phyloP scores from a whole-genome alignment of 2,329 filamentous ascomycete genomes.

The Aspergillus ochraceoroseus region DNA sequence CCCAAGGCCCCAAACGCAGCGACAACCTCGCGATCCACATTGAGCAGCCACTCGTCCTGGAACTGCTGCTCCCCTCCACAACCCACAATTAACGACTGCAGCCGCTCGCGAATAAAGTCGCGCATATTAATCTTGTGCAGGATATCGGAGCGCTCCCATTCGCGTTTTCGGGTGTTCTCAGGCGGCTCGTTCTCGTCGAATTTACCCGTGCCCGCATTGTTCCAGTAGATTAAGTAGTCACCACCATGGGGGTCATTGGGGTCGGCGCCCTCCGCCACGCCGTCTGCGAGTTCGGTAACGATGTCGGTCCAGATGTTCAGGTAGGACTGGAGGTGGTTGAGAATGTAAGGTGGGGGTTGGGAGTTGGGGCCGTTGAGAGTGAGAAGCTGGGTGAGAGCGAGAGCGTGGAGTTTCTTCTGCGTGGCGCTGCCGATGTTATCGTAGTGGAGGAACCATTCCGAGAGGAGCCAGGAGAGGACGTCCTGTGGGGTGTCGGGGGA shows the following conservation, averaged over 20 bases:
- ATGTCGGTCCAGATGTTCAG: slow-evolving; percentile 47
- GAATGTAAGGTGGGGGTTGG: slow-evolving; percentile 39
- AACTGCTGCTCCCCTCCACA: slow-evolving; percentile 43
- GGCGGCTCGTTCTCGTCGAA: slow-evolving; percentile 38
- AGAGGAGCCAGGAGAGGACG: slow-evolving; percentile 42
- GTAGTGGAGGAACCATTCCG: slow-evolving; percentile 48
- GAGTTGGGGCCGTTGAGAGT: slow-evolving; percentile 34
- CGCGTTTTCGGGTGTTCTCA: slow-evolving; percentile 39
- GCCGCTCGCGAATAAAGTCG: slow-evolving; percentile 41
- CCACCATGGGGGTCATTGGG: slow-evolving; percentile 30
- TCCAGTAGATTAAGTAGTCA: slow-evolving; percentile 43
- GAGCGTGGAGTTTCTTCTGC: slow-evolving; percentile 46
- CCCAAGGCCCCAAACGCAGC: slow-evolving; percentile 39
- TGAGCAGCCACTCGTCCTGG: slow-evolving; percentile 42
- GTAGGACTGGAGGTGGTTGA: slow-evolving; percentile 45
- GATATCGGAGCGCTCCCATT: slow-evolving; percentile 40
- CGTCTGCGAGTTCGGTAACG: slow-evolving; percentile 43
- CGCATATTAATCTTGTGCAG: slow-evolving; percentile 44
- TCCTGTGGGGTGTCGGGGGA: slow-evolving; percentile 33
- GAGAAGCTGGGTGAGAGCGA: slow-evolving; percentile 46
- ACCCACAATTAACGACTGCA: slow-evolving; percentile 37
- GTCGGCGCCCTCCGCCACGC: slow-evolving; percentile 35
- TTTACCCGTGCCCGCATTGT: slow-evolving; percentile 32
- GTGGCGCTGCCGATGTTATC: slow-evolving; percentile 46
- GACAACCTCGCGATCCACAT: slow-evolving; percentile 43